phyloP scores from a whole-genome alignment of 768 basidiomycete species.

The Russula dissimulans region DNA sequence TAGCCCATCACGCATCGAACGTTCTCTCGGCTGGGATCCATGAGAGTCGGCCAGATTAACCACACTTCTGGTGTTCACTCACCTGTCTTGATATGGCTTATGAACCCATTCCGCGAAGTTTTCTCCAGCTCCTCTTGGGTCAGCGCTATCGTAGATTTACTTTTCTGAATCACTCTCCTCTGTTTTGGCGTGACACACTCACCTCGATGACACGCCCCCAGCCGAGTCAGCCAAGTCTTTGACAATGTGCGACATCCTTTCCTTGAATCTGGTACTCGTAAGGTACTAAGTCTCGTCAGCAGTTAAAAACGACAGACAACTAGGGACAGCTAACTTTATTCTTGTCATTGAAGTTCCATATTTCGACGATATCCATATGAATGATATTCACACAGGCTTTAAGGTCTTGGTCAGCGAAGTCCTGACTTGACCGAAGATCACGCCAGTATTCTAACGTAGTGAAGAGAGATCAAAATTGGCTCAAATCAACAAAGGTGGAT shows the following conservation, averaged over 20 bases:
- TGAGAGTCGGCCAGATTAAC: neutral
- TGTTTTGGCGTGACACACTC: neutral
- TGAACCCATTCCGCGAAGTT: neutral
- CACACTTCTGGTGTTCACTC: neutral
- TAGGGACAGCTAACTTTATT: neutral
- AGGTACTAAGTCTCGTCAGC: conserved; percentile 3
- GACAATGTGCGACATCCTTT: neutral
- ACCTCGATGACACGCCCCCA: neutral
- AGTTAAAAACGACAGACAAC: neutral
- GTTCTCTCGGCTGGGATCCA: neutral
- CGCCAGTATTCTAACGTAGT: conserved; percentile 4
- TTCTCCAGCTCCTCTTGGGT: neutral
- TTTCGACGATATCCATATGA: neutral
- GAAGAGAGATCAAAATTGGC: neutral
- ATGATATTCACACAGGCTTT: neutral
- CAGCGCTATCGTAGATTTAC: neutral
- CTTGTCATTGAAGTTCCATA: neutral
- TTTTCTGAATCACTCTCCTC: neutral
- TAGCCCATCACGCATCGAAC: conserved; percentile 5
- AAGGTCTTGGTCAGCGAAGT: neutral
- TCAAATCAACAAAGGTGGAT: neutral
- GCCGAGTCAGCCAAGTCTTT: neutral
- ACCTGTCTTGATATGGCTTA: neutral
- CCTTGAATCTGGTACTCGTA: neutral
- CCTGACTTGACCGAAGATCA: neutral